A percentile compares a stretch with the other conserved stretches of the same genome.
Conservation (phyloP, 192 early-diverging fungal genomes). For the Dimargaris cristalligena region DNA sequence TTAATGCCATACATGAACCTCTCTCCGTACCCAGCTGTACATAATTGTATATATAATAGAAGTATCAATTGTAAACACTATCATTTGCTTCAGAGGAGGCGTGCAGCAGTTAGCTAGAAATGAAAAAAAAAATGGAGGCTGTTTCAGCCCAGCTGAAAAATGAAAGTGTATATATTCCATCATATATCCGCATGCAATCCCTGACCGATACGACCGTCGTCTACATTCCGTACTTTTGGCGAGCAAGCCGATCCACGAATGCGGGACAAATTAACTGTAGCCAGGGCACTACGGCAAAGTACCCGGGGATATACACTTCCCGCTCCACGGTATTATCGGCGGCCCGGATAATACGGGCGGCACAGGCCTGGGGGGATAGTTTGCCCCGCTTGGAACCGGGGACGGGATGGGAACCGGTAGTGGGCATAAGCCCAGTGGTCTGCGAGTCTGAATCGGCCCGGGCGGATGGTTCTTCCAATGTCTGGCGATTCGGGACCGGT, state of each 20-base stretch:
- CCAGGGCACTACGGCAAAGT: not conserved
- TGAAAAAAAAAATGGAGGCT: no score
- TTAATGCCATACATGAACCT: no score
- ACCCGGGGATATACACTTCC: not conserved
- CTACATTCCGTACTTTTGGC: not conserved
- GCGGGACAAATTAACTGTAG: not conserved
- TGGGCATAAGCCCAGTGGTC: no score
- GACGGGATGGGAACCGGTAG: conserved; percentile 7
- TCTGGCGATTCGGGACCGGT: not conserved
- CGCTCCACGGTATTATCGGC: conserved; percentile 13
- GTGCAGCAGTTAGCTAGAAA: no score
- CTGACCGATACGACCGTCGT: no score
- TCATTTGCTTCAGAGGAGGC: no score
- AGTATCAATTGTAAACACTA: no score
- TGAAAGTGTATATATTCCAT: no score
- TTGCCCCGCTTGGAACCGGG: conserved; percentile 38
- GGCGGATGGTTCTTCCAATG: not conserved
- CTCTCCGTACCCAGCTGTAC: no score
- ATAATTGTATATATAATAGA: no score
- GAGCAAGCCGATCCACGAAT: not conserved
- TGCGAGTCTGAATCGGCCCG: not conserved
- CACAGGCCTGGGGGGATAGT: conserved; percentile 38
- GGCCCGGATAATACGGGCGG: conserved; percentile 41
- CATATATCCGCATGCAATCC: no score
- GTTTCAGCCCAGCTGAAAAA: no score